These are phyloP conservation scores for Termitomyces sp. DNA, from an alignment of 768 basidiomycete genomes.

Conservation along the genomic window DNA sequence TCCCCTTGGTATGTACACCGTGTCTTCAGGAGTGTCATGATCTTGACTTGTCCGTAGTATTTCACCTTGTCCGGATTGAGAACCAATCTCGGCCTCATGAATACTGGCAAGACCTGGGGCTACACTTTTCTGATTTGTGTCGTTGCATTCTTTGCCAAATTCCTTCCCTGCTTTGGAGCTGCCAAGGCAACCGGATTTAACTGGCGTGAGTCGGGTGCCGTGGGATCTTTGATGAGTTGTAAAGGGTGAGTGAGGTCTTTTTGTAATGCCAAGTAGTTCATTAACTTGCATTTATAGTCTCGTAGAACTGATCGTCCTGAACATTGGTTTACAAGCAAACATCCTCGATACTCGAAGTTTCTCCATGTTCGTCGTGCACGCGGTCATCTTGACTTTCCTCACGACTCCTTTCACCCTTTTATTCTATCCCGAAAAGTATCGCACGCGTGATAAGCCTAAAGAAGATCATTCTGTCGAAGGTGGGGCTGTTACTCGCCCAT, in stretches of 20 bases:
- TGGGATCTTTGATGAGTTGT: slow-evolving; percentile 87
- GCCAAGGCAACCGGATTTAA: slow-evolving; percentile 62
- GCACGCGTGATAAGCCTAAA: slow-evolving; percentile 28
- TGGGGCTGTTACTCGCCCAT: slow-evolving; percentile 11
- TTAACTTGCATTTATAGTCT: slow-evolving; percentile 28
- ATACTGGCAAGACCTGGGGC: slow-evolving; percentile 76
- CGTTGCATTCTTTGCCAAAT: slow-evolving; percentile 77
- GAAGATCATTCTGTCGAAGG: slow-evolving; percentile 16
- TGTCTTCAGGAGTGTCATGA: not conserved
- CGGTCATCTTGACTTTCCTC: slow-evolving; percentile 72
- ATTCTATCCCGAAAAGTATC: slow-evolving; percentile 69
- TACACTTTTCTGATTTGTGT: slow-evolving; percentile 70
- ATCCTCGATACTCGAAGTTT: slow-evolving; percentile 65
- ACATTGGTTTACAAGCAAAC: slow-evolving; percentile 70
- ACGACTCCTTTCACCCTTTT: slow-evolving; percentile 78
- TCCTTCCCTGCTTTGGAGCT: slow-evolving; percentile 56
- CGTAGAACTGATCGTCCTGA: slow-evolving; percentile 89
- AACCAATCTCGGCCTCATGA: slow-evolving; percentile 74
- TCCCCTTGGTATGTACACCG: not conserved
- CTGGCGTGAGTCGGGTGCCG: slow-evolving; percentile 73
- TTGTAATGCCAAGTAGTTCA: not conserved
- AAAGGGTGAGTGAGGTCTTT: slow-evolving; percentile 61
- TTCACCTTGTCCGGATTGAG: slow-evolving; percentile 73
- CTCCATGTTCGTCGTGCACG: slow-evolving; percentile 86
- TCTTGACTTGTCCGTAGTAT: slow-evolving; percentile 40